Evolutionary conservation across 164 flowering plant genomes (phyloP), one percentile per base, ranked within the genome.

Genomic region (Macadamia tetraphylla): DNA sequence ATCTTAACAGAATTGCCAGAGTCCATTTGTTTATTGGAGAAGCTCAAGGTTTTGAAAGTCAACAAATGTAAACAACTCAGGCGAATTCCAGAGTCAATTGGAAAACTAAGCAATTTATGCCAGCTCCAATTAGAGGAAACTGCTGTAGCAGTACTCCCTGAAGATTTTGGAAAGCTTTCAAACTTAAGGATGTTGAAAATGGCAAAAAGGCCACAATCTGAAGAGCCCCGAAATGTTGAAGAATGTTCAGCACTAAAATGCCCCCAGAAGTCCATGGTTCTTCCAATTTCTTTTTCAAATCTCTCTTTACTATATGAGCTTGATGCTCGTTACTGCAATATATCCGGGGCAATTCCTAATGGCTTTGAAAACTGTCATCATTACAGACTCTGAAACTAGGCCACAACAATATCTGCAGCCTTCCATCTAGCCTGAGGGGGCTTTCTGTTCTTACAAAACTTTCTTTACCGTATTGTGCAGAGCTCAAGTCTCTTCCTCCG

Each of bases 381-480:
- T 65, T 83, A 42, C 73, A 77, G 65, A 61, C 30, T 52, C 40
- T 83, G 67, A 49, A 77, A n/a, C 73, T 83, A 0, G 73, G 79
- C 10, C 60, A 67, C 70, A 83, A 79, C 32, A 63, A 74, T n/a
- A 62, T 83, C 60, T 51, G 55, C 69, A 74, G 75, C 58, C 79
- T 83, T 49, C 83, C 84, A 1, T 60, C 76, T 6, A 81, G 81
- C 55, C 52, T 81, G 67, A 71, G 62, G 56, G 80, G 81, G n/a
- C 76, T 79, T 15, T 72, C 71, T 2, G 3, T 58, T 46, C 79
- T 82, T 10, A 78, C 65, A 67, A 57, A 70, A 55, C 77, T 82
- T 6, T 1, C 48, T 0, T 65, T 82, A 51, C 30, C 70, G 23
- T 55, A 76, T 29, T 82, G 81, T 56, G 40, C 56, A 29, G 56